Evolutionary conservation across 2,329 filamentous ascomycete species (phyloP), one percentile per base, ranked within the genome.

Genomic region (Alternaria gansuensis): DNA sequence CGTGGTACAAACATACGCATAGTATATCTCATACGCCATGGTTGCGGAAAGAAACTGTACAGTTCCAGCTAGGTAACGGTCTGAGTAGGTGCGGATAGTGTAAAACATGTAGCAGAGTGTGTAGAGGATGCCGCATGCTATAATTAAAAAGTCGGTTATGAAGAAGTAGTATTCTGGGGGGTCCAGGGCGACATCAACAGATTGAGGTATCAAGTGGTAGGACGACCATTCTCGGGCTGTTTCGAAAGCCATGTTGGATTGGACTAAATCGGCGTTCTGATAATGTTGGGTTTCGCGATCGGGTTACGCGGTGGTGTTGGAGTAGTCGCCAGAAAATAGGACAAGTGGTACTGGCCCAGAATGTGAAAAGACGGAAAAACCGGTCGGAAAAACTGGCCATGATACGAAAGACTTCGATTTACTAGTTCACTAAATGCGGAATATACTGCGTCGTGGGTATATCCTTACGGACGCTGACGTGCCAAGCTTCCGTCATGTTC

Each of bases 131-230:
- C 76, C 77, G 41, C 78, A 80, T 6, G 73, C 67, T 36, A 79
- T 73, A 41, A 79, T 79, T 9, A 80, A 66, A 50, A 77, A 77
- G 67, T 80, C 77, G 56, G 78, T 77, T 11, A 79, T 67, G 63
- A 73, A 79, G 39, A 79, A 74, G 64, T 80, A 79, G 57, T 73
- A 75, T 60, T 79, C 71, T 11, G 76, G 77, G 0, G 77, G 77
- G 24, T 74, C 63, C 9, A 79, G 68, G 1, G 71, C 74, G 0
- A 78, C 69, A 63, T 85, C 82, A 21, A 80, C 79, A 53, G 84
- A 79, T 66, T 86, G 82, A 49, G 81, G 83, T 2, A 86, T 79
- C 2, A 84, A 78, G 17, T 85, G 78, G 67, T 81, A 79, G 51
- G 80, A 75, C 26, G 78, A 79, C 63, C 61, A 66, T 43, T 62